Evolutionary conservation across 2,329 filamentous ascomycete species (phyloP).

Genomic region (Pseudopyrenochaeta lycopersici): DNA sequence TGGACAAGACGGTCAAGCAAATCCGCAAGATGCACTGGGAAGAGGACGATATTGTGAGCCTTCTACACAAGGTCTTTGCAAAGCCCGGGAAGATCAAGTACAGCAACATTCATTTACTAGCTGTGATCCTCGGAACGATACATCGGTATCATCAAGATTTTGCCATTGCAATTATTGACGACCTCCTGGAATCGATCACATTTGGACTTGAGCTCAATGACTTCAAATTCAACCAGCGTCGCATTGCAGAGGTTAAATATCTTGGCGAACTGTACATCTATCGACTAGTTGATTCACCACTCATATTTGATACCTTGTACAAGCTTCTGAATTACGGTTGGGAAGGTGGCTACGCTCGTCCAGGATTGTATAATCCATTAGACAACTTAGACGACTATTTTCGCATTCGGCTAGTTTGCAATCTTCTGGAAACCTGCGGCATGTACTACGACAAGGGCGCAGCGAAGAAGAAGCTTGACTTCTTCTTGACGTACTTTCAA

Average conservation of each 20-base stretch:
- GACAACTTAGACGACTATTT: constrained; percentile 96
- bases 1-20: constrained; percentile 92
- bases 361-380: constrained; percentile 77
- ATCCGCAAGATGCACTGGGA: constrained; percentile 98
- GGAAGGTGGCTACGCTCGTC: constrained; percentile 79
- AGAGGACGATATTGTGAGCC: constrained; percentile 81
- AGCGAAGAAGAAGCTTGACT: constrained; percentile 96
- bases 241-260: constrained; percentile 95
- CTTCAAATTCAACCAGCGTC: constrained; percentile 95
- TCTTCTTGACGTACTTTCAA: constrained; percentile 95
- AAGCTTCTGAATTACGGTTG: constrained; percentile 94
- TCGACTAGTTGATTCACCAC: constrained; percentile 91
- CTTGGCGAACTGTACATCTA: constrained; percentile 97
- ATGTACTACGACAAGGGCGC: constrained; percentile 94
- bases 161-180: constrained; percentile 89
- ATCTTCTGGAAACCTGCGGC: constrained; percentile 91
- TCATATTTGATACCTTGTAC: constrained; percentile 95
- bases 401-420: constrained; percentile 88
- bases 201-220: constrained; percentile 94
- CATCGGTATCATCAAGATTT: constrained; percentile 94
- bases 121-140: constrained; percentile 86
- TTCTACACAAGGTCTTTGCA: constrained; percentile 90
- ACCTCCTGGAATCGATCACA: constrained; percentile 85
- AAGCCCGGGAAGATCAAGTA: constrained; percentile 98
- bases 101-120: constrained; percentile 92